A percentile compares a stretch with the other conserved stretches of the same genome.
Conservation (phyloP, 805 yeast species). For the Nakazawaea pomicola region DNA sequence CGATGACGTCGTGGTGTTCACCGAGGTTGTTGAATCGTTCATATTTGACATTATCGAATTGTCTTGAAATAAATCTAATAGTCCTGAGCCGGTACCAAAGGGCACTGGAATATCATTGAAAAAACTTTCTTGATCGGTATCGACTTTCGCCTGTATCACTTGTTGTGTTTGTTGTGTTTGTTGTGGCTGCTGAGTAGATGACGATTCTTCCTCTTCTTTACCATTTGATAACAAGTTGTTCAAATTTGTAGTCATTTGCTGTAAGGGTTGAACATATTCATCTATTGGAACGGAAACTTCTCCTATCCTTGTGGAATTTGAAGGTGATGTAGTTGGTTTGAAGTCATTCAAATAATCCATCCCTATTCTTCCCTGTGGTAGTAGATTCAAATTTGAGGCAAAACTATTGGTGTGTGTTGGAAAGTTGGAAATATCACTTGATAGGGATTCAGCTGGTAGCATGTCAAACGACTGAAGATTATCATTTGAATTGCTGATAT, state of each 20-base stretch:
- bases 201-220: not conserved
- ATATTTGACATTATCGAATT: not conserved
- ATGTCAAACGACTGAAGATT: conserved; percentile 7
- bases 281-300: conserved; percentile 17
- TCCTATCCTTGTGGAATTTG: conserved; percentile 2
- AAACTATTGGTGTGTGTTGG: not conserved
- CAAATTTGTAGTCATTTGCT: conserved; percentile 29
- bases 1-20: not conserved
- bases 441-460: conserved; percentile 3
- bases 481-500: not conserved
- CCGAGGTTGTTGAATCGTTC: conserved; percentile 2
- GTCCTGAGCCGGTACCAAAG: conserved; percentile 6
- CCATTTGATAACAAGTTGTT: conserved; percentile 20
- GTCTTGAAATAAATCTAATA: conserved; percentile 9
- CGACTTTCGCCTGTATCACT: too few relatives aligned
- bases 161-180: not conserved
- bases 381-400: conserved; percentile 4
- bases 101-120: conserved; percentile 11
- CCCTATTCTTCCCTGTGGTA: conserved; percentile 5
- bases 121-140: not conserved
- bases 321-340: conserved; percentile 7
- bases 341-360: conserved; percentile 12
- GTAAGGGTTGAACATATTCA: conserved; percentile 31
- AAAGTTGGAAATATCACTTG: conserved; percentile 6
- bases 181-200: not conserved